phyloP scores from a whole-genome alignment of 495 filamentous ascomycete species.

The Delitschia confertaspora region DNA sequence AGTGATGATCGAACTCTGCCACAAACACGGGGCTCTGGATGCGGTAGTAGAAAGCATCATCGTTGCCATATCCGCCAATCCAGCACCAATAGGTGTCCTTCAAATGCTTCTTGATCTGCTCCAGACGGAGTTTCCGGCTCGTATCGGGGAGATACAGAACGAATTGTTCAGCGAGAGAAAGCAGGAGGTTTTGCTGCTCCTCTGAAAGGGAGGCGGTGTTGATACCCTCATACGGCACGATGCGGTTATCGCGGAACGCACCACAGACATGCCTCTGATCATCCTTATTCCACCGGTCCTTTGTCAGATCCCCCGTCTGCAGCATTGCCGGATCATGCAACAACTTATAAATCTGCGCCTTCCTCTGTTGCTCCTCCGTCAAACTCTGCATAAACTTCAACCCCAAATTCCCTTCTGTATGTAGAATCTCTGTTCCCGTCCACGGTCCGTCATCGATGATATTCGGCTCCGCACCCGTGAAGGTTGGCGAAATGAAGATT shows the following conservation, averaged over 20 bases:
- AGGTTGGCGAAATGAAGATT: constrained; percentile 59
- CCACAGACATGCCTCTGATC: constrained; percentile 67
- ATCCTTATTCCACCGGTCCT: constrained; percentile 63
- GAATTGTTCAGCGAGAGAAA: constrained; percentile 50
- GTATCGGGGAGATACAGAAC: constrained; percentile 52
- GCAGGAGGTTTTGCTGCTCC: constrained; percentile 45
- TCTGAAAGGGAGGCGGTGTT: constrained; percentile 39
- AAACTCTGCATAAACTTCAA: constrained; percentile 61
- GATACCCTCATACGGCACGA: constrained; percentile 65
- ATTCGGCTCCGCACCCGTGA: constrained; percentile 71
- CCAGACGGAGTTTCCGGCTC: constrained; percentile 44
- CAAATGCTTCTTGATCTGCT: constrained; percentile 44
- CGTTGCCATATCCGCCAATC: constrained; percentile 59
- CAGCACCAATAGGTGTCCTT: constrained; percentile 65
- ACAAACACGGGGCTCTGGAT: constrained; percentile 65
- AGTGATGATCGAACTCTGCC: constrained; percentile 73
- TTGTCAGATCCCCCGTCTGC: constrained; percentile 26
- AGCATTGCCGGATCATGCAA: constrained; percentile 56
- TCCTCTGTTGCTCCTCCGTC: constrained; percentile 36
- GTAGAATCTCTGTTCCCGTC: constrained; percentile 53
- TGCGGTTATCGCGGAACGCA: constrained; percentile 65
- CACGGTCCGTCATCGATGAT: constrained; percentile 56
- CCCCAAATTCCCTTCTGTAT: constrained; percentile 54
- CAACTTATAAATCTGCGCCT: constrained; percentile 47
- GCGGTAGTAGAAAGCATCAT: constrained; percentile 66